phyloP scores from a whole-genome alignment of 1,284 basidiomycete genomes.

The Fistulina hepatica region DNA sequence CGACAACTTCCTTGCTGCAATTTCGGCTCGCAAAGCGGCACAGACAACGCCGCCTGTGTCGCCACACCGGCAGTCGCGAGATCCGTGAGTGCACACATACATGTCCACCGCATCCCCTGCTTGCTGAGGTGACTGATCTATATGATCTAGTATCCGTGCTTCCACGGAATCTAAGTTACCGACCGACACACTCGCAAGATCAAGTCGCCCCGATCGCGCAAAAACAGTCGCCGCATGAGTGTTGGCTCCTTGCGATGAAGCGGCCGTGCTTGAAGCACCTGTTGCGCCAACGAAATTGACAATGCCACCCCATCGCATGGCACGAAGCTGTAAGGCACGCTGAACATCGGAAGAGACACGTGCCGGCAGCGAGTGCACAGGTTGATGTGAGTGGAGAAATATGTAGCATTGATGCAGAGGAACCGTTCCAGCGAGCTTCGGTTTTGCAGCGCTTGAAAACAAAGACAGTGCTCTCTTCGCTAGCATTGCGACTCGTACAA shows the following conservation, averaged over 20 bases:
- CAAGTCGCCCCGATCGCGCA: slow-evolving; percentile 30
- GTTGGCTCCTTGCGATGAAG: slow-evolving; percentile 20
- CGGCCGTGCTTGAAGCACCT: slow-evolving; percentile 15
- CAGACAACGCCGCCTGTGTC: slow-evolving; percentile 47
- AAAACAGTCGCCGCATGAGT: slow-evolving; percentile 40
- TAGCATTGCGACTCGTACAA: no score
- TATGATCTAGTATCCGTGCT: slow-evolving; percentile 27
- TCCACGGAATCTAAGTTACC: slow-evolving; percentile 39
- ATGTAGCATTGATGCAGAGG: slow-evolving; percentile 44
- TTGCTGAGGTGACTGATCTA: slow-evolving; percentile 16
- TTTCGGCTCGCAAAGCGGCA: slow-evolving; percentile 30
- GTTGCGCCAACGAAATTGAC: slow-evolving; percentile 51
- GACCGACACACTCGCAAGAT: slow-evolving; percentile 36
- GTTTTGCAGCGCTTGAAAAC: no score
- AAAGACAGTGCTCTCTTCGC: no score
- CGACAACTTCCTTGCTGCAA: slow-evolving; percentile 20
- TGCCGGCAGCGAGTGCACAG: slow-evolving; percentile 40
- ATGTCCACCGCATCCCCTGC: slow-evolving; percentile 35
- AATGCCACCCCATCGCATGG: slow-evolving; percentile 36
- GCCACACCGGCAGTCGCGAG: slow-evolving; percentile 66
- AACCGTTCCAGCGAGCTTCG: slow-evolving; percentile 29
- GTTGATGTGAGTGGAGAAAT: slow-evolving; percentile 40
- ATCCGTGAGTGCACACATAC: slow-evolving; percentile 64
- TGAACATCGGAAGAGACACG: slow-evolving; percentile 40
- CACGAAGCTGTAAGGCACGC: slow-evolving; percentile 36